Base-by-base conservation (phyloP, 2,329 filamentous ascomycete genomes). In the Apiospora phragmitis region DNA sequence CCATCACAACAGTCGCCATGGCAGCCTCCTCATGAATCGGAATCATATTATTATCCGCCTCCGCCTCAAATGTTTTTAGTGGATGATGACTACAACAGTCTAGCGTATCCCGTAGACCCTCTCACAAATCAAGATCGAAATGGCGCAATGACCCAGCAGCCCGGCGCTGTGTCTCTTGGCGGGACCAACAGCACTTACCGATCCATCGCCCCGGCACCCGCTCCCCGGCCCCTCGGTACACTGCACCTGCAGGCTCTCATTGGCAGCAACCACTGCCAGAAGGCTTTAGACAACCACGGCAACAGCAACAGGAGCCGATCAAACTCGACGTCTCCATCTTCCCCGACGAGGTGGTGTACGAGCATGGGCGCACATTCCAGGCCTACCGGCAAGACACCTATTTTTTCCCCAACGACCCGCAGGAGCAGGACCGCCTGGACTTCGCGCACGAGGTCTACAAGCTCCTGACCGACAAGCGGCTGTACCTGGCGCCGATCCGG, bases 401-500 rank as follows among this genome's bases (percentile, higher is more conserved):
- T 16, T 45, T 24, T 32, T 26, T 67, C 9, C 65, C 65, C 65
- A 47, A 45, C 42, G 65, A 67, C 65, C 42, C 42, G 16, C 26
- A 67, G 65, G 65, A 67, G 65, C 65, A 67, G 65, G 65, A 67
- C 42, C 42, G 65, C 18, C 41, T 67, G 5, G 65, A 67, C 8
- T 24, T 67, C 26, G 21, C 29, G 42, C 65, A 67, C 42, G 11
- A 47, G 4, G 6, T 43, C 65, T 67, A 45, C 41, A 45, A 67
- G 65, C 14, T 47, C 18, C 6, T 67, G 26, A 6, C 45, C 5
- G 26, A 45, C 4, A 42, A 26, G 2, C 42, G 65, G 9, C 42
- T 67, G 1, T 32, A 43, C 26, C 42, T 67, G 26, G 65, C 42
- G 42, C 65, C 65, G 14, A 45, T 47, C 42, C 14, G 9, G 6